These are phyloP conservation scores for Cutaneotrichosporon sp. DNA, from an alignment of 1,284 basidiomycete species.

Conservation along the genomic window DNA sequence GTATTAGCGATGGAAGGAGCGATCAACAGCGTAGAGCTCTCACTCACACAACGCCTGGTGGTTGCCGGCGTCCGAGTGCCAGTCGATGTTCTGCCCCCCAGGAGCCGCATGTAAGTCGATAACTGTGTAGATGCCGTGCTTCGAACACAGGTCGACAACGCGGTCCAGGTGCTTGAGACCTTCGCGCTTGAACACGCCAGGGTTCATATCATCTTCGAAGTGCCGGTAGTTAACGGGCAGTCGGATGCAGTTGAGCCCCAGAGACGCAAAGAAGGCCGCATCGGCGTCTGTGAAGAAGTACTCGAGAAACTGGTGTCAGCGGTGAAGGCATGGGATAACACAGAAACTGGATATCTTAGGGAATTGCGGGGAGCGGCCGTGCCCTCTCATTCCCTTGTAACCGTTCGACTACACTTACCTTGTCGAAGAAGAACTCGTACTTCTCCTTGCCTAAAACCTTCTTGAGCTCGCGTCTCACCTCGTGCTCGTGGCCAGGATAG, in stretches of 20 bases:
- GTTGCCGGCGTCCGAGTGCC: conserved; percentile 41
- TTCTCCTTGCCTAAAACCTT: conserved; percentile 62
- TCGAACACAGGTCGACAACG: conserved; percentile 38
- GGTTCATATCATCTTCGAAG: conserved; percentile 35
- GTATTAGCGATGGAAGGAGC: too few relatives aligned
- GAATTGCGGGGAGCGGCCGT: too few relatives aligned
- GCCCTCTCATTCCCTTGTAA: too few relatives aligned
- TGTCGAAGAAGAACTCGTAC: conserved; percentile 71
- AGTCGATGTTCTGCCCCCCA: conserved; percentile 46
- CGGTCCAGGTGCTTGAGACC: conserved; percentile 38
- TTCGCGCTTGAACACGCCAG: conserved; percentile 32
- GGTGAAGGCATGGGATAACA: too few relatives aligned
- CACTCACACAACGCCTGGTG: conserved; percentile 40
- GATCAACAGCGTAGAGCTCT: not conserved
- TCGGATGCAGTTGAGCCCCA: conserved; percentile 65
- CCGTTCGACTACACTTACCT: too few relatives aligned
- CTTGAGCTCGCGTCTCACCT: conserved; percentile 63
- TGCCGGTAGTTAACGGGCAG: conserved; percentile 34
- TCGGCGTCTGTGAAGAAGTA: conserved; percentile 63
- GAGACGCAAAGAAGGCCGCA: conserved; percentile 59
- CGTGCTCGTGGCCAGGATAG: conserved; percentile 46
- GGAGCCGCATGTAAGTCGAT: conserved; percentile 47
- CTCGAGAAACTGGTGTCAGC: conserved; percentile 56
- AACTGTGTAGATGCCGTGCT: conserved; percentile 45
- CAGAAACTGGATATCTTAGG: too few relatives aligned